A percentile compares a stretch with the other conserved stretches of the same genome.
These are phyloP conservation scores for Baorangia bicolor DNA, from an alignment of 768 basidiomycete species.

Conservation along the genomic window DNA sequence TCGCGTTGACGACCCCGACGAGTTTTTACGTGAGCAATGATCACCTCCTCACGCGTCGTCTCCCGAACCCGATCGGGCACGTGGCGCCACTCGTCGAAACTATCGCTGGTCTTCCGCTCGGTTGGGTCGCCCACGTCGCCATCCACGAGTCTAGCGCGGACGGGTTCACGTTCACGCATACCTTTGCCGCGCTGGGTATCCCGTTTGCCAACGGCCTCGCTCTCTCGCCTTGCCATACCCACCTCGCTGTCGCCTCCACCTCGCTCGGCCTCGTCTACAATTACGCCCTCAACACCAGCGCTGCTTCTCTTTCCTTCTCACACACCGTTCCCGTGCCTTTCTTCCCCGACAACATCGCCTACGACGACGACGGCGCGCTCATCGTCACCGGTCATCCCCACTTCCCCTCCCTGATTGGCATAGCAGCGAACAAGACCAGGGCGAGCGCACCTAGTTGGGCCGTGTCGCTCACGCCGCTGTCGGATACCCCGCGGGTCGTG, in stretches of 20 bases:
- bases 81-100: slow-evolving; percentile 56
- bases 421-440: slow-evolving; percentile 45
- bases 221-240: slow-evolving; percentile 47
- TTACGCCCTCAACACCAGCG: slow-evolving; percentile 48
- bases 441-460: slow-evolving; percentile 59
- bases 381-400: slow-evolving; percentile 68
- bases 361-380: slow-evolving; percentile 45
- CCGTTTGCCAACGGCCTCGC: slow-evolving; percentile 72
- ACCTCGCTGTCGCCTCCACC: slow-evolving; percentile 59
- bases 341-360: slow-evolving; percentile 60
- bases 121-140: slow-evolving; percentile 58
- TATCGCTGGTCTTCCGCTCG: slow-evolving; percentile 52
- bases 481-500: not conserved
- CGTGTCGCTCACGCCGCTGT: slow-evolving; percentile 39
- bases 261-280: slow-evolving; percentile 46
- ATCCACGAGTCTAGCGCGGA: slow-evolving; percentile 33
- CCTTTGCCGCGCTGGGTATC: slow-evolving; percentile 46
- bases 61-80: slow-evolving; percentile 47
- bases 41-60: slow-evolving; percentile 63
- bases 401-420: slow-evolving; percentile 48
- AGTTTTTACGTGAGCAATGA: slow-evolving; percentile 76
- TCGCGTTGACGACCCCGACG: slow-evolving; percentile 62
- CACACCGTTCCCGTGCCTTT: slow-evolving; percentile 53
- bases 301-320: slow-evolving; percentile 38
- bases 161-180: slow-evolving; percentile 31